Percentiles rank a stretch among this genome's conserved stretches.
Evolutionary conservation across 2,329 filamentous ascomycete species (phyloP).

Genomic region (Pyricularia sp.): DNA sequence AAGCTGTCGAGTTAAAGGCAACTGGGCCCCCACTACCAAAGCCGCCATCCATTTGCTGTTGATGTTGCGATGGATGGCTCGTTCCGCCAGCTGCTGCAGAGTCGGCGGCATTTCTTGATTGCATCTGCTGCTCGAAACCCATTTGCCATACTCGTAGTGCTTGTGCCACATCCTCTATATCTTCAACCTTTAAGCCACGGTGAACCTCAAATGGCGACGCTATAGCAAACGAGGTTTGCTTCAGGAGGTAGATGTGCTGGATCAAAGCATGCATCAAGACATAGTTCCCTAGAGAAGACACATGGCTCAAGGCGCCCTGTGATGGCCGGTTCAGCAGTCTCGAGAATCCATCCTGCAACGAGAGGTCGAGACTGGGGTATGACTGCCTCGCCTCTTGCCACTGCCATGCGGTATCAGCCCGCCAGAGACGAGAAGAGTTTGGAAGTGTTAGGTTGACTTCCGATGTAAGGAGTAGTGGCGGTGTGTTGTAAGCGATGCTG

Average conservation of each 20-base stretch:
- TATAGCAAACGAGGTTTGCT: conserved; percentile 47
- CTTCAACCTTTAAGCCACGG: conserved; percentile 40
- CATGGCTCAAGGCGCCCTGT: conserved; percentile 36
- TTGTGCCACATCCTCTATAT: conserved; percentile 46
- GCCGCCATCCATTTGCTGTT: neutral
- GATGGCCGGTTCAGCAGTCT: conserved; percentile 42
- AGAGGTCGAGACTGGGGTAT: conserved; percentile 34
- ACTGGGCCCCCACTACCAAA: conserved; percentile 42
- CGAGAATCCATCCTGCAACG: conserved; percentile 47
- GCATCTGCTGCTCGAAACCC: conserved; percentile 47
- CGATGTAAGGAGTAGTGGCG: conserved; percentile 46
- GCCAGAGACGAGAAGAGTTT: conserved; percentile 45
- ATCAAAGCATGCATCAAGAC: conserved; percentile 63
- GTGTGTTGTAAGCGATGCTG: conserved; percentile 52
- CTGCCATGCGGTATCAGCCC: conserved; percentile 46
- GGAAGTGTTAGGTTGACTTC: conserved; percentile 48
- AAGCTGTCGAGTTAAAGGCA: conserved; percentile 56
- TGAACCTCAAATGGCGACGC: conserved; percentile 39
- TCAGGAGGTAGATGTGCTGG: conserved; percentile 62
- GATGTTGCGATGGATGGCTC: neutral
- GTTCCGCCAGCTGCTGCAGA: conserved; percentile 21
- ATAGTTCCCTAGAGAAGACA: conserved; percentile 58
- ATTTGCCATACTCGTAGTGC: conserved; percentile 49
- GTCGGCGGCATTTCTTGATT: conserved; percentile 36
- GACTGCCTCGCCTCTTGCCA: conserved; percentile 49